Base-by-base conservation (phyloP, 1,284 basidiomycete species). In the Hymenochaete sp. region DNA sequence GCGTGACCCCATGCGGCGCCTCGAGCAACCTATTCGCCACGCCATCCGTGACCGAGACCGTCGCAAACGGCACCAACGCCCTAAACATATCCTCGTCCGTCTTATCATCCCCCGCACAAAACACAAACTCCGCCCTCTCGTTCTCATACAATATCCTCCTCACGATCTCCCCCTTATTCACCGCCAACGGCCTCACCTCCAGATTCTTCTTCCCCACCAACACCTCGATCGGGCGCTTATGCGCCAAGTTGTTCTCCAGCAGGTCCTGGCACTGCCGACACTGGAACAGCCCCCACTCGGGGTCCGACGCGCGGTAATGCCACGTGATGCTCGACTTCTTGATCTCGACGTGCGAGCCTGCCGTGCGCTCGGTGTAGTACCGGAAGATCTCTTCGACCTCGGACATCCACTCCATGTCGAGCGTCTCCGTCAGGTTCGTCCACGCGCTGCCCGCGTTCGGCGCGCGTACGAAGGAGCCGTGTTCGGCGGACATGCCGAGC, bases 91-190 rank as follows among this genome's bases (percentile, higher is more conserved):
- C 92, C 66, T 93, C 91, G 67, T 95, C 91, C 38, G 91, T 93
- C 87, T 97, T 97, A 71, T 98, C 95, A 60, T 98, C 95, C 42
- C 95, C 95, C 0, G 91, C 93, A 62, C 95, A 98, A 67, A 98
- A 93, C 59, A 97, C 76, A 61, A 97, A 95, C 62, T 96, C 89
- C 38, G 88, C 83, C 32, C 32, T 19, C 21, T n/a, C 32, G 5
- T 5, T 19, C 13, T n/a, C 32, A 53, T 96, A 91, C 49, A 97
- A 62, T 47, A 98, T 82, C 38, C 93, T 73, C 70, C 93, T 92
- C 56, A 97, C 93, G 57, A 98, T 98, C 70, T 98, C 95, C 48
- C 95, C 95, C 75, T 98, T 97, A 75, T 97, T 98, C 56, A 97
- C 79, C 0, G 92, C 93, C 45, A 88, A 73, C 28, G 93, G 95